phyloP scores from a whole-genome alignment of 306 rosid genomes.

The Dalbergia cochinchinensis region DNA sequence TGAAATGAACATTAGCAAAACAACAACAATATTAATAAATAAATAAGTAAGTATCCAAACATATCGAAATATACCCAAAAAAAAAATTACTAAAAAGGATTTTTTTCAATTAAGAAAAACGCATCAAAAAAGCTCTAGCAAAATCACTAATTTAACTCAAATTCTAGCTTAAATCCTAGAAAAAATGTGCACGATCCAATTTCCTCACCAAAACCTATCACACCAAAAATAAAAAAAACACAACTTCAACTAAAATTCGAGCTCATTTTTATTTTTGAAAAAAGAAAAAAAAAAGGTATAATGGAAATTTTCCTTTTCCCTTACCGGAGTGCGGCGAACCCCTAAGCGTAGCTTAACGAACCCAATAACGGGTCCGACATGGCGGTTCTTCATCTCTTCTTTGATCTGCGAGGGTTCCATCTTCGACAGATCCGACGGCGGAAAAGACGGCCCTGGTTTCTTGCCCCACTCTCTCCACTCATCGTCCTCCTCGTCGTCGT shows the following conservation, averaged over 20 bases:
- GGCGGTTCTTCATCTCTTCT: conserved; percentile 79
- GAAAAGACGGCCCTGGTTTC: conserved; percentile 58
- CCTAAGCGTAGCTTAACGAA: conserved; percentile 89
- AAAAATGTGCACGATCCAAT: too few species aligned
- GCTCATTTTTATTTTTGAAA: neutral
- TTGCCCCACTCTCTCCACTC: conserved; percentile 90
- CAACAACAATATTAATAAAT: too few species aligned
- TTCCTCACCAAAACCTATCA: too few species aligned
- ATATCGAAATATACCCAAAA: too few species aligned
- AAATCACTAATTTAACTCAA: too few species aligned
- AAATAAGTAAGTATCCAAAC: too few species aligned
- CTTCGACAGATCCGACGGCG: conserved; percentile 64
- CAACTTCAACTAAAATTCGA: conserved; percentile 26
- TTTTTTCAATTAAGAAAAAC: too few species aligned
- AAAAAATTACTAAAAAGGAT: too few species aligned
- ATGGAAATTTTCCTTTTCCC: neutral
- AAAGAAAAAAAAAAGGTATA: neutral
- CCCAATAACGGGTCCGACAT: conserved; percentile 73
- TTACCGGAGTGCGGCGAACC: conserved; percentile 68
- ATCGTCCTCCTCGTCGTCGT: conserved; percentile 93
- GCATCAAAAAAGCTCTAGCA: too few species aligned
- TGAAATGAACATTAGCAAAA: too few species aligned
- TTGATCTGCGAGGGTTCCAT: conserved; percentile 80
- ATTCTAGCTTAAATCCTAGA: too few species aligned
- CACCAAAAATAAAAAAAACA: too few species aligned